Base-by-base conservation (phyloP, 164 flowering plant genomes). In the Vitis rupestris region DNA sequence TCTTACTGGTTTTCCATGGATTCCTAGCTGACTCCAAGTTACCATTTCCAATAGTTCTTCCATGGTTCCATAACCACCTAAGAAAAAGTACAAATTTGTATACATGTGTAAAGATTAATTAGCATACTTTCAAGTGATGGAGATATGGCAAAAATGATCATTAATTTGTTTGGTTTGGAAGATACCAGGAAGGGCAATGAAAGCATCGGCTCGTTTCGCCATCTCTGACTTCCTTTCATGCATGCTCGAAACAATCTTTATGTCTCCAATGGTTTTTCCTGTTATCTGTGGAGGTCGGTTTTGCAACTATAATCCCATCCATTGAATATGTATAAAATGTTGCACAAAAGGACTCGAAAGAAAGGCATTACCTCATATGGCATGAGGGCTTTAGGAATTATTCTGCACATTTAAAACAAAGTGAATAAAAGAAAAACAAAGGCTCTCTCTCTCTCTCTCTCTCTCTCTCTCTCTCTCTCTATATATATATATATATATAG, bases 1-100 rank as follows among this genome's bases (percentile, higher is more conserved):
- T 37, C 77, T 80, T 71, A 82, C 85, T 30, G 83, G 85, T 62
- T 80, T 82, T 14, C 68, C 68, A 60, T 82, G 85, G 66, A 82
- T 82, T 49, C 85, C 81, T 23, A 82, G 81, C 72, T 82, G 85
- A 29, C 81, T 77, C 85, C 85, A 82, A 30, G 85, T 66, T 68
- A 80, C 80, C 72, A 82, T 78, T 78, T 82, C 85, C 2, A 82
- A 76, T 61, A 80, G 63, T 70, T 82, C 85, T 60, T 82, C 85
- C 82, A 82, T 78, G 53, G 85, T 82, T 47, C 85, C 85, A 75
- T 80, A 77, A 10, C 85, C 85, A 57, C 85, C 83, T 82, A 10
- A 14, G 9, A 3, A 13, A 16, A 17, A 14, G 27, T n/a, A 59
- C 61, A 59, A 17, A 9, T n/a, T 54, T 16, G 6, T 54, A 59